Conservation (phyloP, 345 rosid genomes). For the Excoecaria agallocha region DNA sequence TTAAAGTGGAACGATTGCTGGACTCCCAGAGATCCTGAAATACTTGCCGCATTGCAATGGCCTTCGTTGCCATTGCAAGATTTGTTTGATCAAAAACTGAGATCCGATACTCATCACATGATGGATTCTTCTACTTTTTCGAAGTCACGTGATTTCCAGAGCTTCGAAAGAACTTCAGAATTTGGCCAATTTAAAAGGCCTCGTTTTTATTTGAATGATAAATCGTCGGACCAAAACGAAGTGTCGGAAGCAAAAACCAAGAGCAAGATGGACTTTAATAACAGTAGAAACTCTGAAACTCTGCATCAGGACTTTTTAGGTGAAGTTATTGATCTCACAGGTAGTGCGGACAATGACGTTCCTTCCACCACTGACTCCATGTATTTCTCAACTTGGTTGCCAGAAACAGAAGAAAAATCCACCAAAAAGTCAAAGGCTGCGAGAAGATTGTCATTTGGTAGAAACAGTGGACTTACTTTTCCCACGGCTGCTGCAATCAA, state of each 20-base stretch:
- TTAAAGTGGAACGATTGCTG: conserved; percentile 35
- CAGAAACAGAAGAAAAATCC: conserved; percentile 42
- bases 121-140: conserved; percentile 28
- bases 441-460: conserved; percentile 53
- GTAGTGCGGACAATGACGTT: conserved; percentile 35
- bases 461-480: conserved; percentile 36
- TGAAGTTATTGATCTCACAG: conserved; percentile 53
- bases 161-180: conserved; percentile 19
- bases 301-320: conserved; percentile 43
- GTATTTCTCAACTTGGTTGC: conserved; percentile 33
- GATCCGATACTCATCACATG: conserved; percentile 26
- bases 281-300: conserved; percentile 29
- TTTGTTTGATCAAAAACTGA: conserved; percentile 36
- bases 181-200: conserved; percentile 28
- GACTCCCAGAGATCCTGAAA: conserved; percentile 41
- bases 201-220: conserved; percentile 28
- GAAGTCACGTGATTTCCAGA: conserved; percentile 20
- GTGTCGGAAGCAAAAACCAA: conserved; percentile 30
- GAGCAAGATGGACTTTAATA: conserved; percentile 30
- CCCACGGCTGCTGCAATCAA: conserved; percentile 48
- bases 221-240: conserved; percentile 28
- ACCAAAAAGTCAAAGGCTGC: conserved; percentile 43
- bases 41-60: conserved; percentile 28
- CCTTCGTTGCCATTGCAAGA: conserved; percentile 38
- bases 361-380: conserved; percentile 32